Evolutionary conservation across 2,329 filamentous ascomycete genomes (phyloP), one percentile per base, ranked within the genome.

Genomic region (Pseudogymnoascus sp.): DNA sequence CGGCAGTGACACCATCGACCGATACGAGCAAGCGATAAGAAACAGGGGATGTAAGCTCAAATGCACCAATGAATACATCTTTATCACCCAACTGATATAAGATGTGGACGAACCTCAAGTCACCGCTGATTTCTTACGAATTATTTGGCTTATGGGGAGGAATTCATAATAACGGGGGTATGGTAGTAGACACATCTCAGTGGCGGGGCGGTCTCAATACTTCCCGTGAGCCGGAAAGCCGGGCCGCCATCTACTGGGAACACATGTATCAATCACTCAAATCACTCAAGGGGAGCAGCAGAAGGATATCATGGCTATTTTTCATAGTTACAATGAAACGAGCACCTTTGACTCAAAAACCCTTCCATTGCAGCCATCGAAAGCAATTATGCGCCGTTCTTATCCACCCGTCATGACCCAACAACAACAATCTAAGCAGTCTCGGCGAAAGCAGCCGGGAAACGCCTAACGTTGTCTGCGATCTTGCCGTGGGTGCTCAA

Each of bases 401-500:
- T 42, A 38, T 60, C 38, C 38, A 42, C 59, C 59, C 59, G 21
- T 60, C 59, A 40, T 60, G 23, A 60, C 59, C 59, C 34, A 42
- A 10, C 59, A 16, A 60, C 59, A 42, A 40, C 10, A 21, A 40
- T 4, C 38, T 60, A 60, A 60, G 59, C 59, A 42, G 59, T 40
- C 59, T 60, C 59, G 34, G 59, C 59, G 82, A 93, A 97, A 75
- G 93, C 93, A 66, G 89, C 88, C 72, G 93, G 93, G 90, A 96
- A 97, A 74, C 89, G 86, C 80, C 86, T 87, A 77, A 97, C 88
- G 88, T 97, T 97, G 73, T 89, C 71, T 77, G 82, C 84, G 70
- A 97, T 82, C 73, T 80, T 82, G 75, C 93, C 93, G 82, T 95
- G 89, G 86, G 93, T 95, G 82, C 85, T 84, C 73, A 96, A 86